Evolutionary conservation across 345 rosid genomes (phyloP), one percentile per base, ranked within the genome.

Genomic region (Angophora floribunda): DNA sequence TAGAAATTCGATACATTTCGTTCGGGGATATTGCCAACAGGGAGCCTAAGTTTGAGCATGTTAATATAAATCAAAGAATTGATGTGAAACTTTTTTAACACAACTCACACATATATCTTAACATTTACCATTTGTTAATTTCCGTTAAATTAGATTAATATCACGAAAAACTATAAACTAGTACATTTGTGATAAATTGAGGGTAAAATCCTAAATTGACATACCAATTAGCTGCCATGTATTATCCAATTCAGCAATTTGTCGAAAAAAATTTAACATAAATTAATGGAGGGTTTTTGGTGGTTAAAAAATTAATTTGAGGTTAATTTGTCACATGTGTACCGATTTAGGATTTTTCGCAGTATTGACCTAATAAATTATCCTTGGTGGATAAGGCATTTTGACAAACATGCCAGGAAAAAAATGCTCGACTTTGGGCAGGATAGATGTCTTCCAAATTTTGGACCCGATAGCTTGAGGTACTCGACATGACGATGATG

Each of bases 141-240:
- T n/a, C n/a, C n/a, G n/a, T n/a, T n/a, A n/a, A n/a, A n/a, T 36
- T 36, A 36, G 61, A 55, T 55, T 22, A 55, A 55, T 22, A 28
- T 11, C 24, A 55, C 1, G 6, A 22, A 22, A 55, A 21, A 5
- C 8, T 55, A 55, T 8, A 55, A 55, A 55, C 8, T 55, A 11
- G 5, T 55, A 55, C 5, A 22, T 55, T 0, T 0, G 2, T 55
- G 0, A 55, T 0, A 21, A 55, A 55, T 0, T 0, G 0, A 55
- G 0, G 9, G 11, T 55, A 55, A 55, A 55, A 55, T 11, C 22
- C 0, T 4, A 55, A 55, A 55, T 0, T 55, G 2, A 5, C 21
- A 55, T 7, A 22, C 5, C 22, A 0, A 0, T 19, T 19, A 21
- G 22, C 7, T 55, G 22, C 0, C 28, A 55, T 1, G 2, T 55